Percentiles rank a stretch among this genome's conserved stretches.
These are phyloP conservation scores for Cucurbita maxima DNA, from an alignment of 306 rosid species.

Conservation along the genomic window DNA sequence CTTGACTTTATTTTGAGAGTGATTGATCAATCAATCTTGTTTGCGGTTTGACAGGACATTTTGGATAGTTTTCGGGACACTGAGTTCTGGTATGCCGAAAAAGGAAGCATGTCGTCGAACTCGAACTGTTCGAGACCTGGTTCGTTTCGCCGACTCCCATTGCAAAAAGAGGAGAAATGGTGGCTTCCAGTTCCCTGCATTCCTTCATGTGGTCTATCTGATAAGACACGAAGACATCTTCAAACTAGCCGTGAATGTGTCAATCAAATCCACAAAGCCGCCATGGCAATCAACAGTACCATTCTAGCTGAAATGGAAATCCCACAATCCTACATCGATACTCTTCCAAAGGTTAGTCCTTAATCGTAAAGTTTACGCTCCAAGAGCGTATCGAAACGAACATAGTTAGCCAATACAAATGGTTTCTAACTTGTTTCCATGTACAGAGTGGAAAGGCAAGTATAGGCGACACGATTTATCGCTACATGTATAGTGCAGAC, in stretches of 20 bases:
- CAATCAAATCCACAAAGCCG: slow-evolving; percentile 90
- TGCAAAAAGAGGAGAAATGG: slow-evolving; percentile 90
- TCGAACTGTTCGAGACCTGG: slow-evolving; percentile 32
- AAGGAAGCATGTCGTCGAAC: slow-evolving; percentile 65
- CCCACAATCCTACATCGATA: slow-evolving; percentile 55
- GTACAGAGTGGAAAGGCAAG: slow-evolving; percentile 72
- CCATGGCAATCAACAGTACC: slow-evolving; percentile 84
- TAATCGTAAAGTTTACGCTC: background rate
- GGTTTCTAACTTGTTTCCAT: background rate
- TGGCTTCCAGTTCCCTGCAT: slow-evolving; percentile 95
- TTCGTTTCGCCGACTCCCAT: slow-evolving; percentile 52
- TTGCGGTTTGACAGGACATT: slow-evolving; percentile 44
- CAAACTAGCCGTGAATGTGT: slow-evolving; percentile 60
- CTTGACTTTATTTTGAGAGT: background rate
- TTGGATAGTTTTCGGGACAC: slow-evolving; percentile 63
- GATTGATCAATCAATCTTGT: background rate
- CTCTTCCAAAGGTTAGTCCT: slow-evolving; percentile 73
- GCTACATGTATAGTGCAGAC: slow-evolving; percentile 36
- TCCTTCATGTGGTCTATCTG: slow-evolving; percentile 52
- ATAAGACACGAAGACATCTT: slow-evolving; percentile 55
- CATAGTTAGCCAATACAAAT: background rate
- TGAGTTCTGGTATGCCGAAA: slow-evolving; percentile 85
- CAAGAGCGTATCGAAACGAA: background rate
- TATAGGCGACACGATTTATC: slow-evolving; percentile 68
- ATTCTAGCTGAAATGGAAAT: slow-evolving; percentile 87